These are phyloP conservation scores for Lecanicillium sp. DNA, from an alignment of 2,329 filamentous ascomycete genomes.

Conservation along the genomic window DNA sequence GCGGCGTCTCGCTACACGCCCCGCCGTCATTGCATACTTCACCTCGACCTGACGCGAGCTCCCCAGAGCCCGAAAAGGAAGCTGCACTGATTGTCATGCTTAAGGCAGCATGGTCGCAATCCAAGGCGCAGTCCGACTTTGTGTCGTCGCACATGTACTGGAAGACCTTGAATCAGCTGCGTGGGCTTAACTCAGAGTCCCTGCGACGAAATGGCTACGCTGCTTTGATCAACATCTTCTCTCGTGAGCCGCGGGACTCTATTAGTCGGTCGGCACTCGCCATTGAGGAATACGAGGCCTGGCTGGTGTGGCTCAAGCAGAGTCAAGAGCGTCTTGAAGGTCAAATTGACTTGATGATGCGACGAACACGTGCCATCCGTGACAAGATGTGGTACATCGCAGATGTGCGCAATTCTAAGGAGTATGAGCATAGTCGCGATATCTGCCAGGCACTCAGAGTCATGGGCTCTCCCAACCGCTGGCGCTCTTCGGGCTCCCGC, in stretches of 20 bases:
- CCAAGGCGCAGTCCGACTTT: constrained; percentile 74
- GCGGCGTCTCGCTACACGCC: constrained; percentile 3
- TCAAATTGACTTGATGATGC: constrained; percentile 68
- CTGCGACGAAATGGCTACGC: constrained; percentile 64
- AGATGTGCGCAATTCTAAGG: constrained; percentile 82
- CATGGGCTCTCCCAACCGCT: constrained; percentile 67
- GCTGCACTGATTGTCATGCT: constrained; percentile 57
- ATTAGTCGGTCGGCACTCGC: constrained; percentile 64
- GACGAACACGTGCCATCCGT: constrained; percentile 65
- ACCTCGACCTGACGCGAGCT: neutral
- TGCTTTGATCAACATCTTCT: constrained; percentile 67
- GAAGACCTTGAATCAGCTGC: constrained; percentile 71
- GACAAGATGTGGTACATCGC: constrained; percentile 99
- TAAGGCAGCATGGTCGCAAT: constrained; percentile 68
- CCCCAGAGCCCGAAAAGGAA: constrained; percentile 26
- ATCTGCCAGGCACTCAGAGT: constrained; percentile 83
- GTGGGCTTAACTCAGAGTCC: constrained; percentile 53
- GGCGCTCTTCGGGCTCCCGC: constrained; percentile 41
- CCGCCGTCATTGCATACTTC: neutral
- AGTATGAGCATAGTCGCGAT: constrained; percentile 80
- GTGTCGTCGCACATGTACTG: constrained; percentile 80
- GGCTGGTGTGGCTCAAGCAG: constrained; percentile 78
- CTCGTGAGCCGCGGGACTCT: constrained; percentile 62
- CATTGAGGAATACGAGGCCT: constrained; percentile 72
- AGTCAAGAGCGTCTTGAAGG: constrained; percentile 73